Percentiles rank a stretch among this genome's conserved stretches.
Evolutionary conservation across 345 rosid genomes (phyloP).

Genomic region (Syzygium grande): DNA sequence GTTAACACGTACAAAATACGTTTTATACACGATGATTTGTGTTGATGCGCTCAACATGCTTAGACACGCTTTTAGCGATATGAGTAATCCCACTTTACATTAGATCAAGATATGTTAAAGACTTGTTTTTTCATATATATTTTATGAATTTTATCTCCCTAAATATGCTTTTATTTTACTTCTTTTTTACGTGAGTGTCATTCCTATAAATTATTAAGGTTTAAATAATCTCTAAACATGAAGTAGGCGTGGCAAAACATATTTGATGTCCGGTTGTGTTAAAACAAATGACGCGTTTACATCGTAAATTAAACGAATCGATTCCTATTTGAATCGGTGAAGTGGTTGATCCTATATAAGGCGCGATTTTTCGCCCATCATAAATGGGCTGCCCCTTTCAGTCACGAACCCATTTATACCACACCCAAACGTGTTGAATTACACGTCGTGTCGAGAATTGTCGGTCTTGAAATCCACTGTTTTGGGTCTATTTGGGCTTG

Average conservation of each 20-base stretch:
- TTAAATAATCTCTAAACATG: not conserved
- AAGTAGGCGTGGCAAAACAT: not conserved
- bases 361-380: not conserved
- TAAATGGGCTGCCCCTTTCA: not conserved
- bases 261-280: not conserved
- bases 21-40: not conserved
- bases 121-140: not conserved
- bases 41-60: not conserved
- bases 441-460: not conserved
- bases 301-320: not conserved
- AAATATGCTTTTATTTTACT: too few species aligned
- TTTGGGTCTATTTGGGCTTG: not conserved
- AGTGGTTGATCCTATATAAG: accelerated
- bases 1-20: not conserved
- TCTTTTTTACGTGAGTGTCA: not conserved
- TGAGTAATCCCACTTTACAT: not conserved
- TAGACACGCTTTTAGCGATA: not conserved
- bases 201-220: not conserved
- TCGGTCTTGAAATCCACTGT: not conserved
- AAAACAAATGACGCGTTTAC: not conserved
- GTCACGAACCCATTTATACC: not conserved
- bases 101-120: not conserved
- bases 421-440: not conserved
- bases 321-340: not conserved
- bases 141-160: too few species aligned